A percentile compares a stretch with the other conserved stretches of the same genome.
Conservation (phyloP, 2,329 filamentous ascomycete species). For the Diaporthe citriasiana region DNA sequence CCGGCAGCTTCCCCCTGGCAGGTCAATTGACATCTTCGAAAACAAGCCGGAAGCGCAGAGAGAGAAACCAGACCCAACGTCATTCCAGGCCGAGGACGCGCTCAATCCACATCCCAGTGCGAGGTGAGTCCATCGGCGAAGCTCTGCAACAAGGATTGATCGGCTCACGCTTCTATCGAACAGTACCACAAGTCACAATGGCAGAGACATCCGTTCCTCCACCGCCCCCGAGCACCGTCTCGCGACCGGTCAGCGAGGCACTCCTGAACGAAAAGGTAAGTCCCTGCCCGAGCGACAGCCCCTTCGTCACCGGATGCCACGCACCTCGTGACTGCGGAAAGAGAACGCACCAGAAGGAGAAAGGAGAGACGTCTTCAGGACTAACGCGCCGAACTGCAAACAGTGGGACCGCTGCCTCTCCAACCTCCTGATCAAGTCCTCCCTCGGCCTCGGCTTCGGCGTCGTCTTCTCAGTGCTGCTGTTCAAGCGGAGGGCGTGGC, state of each 20-base stretch:
- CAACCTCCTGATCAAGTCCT: constrained; percentile 96
- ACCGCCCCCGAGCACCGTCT: constrained; percentile 74
- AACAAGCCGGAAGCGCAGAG: constrained; percentile 38
- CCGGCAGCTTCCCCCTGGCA: constrained; percentile 36
- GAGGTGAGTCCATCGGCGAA: constrained; percentile 37
- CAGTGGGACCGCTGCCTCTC: constrained; percentile 99
- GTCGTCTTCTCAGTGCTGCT: constrained; percentile 98
- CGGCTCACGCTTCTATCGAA: constrained; percentile 35
- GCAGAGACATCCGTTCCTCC: constrained; percentile 67
- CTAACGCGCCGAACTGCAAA: constrained; percentile 28
- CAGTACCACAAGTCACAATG: constrained; percentile 58
- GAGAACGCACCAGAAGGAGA: too few relatives aligned
- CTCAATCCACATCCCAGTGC: constrained; percentile 42
- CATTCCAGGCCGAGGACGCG: constrained; percentile 42
- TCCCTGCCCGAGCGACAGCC: neutral
- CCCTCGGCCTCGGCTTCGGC: constrained; percentile 95
- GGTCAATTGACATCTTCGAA: constrained; percentile 42
- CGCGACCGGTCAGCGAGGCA: constrained; percentile 95
- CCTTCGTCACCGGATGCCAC: too few relatives aligned
- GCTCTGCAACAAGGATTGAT: constrained; percentile 42
- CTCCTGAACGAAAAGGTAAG: constrained; percentile 98
- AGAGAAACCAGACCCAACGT: constrained; percentile 43
- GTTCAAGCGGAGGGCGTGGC: constrained; percentile 98
- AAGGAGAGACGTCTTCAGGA: neutral
- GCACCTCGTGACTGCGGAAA: neutral